phyloP scores from a whole-genome alignment of 2,329 filamentous ascomycete species.

The Rhynchosporium graminicola region DNA sequence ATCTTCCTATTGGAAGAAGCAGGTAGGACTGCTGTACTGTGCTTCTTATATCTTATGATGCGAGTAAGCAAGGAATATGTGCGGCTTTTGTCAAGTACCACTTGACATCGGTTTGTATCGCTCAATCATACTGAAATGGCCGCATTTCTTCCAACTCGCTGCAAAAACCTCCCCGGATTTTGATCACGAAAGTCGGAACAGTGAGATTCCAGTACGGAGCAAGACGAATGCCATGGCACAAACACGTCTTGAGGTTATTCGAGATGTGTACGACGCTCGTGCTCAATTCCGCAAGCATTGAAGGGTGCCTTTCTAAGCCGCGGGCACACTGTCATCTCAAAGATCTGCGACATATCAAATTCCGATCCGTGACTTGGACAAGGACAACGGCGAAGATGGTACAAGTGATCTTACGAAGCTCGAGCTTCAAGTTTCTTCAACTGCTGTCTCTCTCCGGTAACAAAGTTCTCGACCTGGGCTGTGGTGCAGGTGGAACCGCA shows the following conservation, averaged over 20 bases:
- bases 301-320: background rate
- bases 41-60: no score
- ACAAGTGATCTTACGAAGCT: slow-evolving; percentile 17
- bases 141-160: no score
- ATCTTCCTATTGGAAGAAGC: no score
- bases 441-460: slow-evolving; percentile 21
- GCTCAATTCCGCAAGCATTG: slow-evolving; percentile 17
- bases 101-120: no score
- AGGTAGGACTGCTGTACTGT: no score
- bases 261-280: slow-evolving; percentile 24
- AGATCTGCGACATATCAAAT: background rate
- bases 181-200: background rate
- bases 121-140: no score
- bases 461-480: slow-evolving; percentile 27
- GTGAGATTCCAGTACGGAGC: background rate
- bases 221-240: background rate
- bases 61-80: no score
- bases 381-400: slow-evolving; percentile 14
- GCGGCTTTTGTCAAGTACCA: background rate
- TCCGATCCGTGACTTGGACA: slow-evolving; percentile 3
- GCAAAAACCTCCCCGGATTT: background rate
- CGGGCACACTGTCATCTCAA: background rate
- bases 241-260: slow-evolving; percentile 18
- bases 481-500: slow-evolving; percentile 25
- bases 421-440: slow-evolving; percentile 26